These are phyloP conservation scores for Fusarium pininemorale DNA, from an alignment of 2,329 filamentous ascomycete species.

Conservation along the genomic window DNA sequence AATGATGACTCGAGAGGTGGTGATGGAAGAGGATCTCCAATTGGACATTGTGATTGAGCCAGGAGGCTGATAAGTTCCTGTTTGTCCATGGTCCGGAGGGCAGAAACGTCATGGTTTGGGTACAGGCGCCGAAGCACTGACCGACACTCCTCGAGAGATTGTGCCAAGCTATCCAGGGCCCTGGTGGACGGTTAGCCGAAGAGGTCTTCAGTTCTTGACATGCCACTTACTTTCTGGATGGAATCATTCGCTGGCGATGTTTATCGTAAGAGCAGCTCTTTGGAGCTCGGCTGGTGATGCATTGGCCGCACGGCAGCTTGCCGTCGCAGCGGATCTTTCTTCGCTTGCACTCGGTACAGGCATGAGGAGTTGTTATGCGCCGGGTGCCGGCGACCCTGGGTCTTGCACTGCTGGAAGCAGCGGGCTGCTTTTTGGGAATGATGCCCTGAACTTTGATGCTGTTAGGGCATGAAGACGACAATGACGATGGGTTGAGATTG, in stretches of 20 bases:
- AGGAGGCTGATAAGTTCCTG: conserved; percentile 68
- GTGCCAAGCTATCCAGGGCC: conserved; percentile 70
- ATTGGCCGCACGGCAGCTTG: conserved; percentile 82
- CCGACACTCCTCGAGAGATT: conserved; percentile 71
- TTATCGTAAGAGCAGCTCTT: conserved; percentile 85
- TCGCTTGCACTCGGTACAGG: conserved; percentile 80
- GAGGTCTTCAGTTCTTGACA: conserved; percentile 19
- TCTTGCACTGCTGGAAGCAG: conserved; percentile 47
- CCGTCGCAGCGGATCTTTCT: conserved; percentile 88
- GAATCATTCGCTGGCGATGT: conserved; percentile 78
- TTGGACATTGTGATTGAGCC: conserved; percentile 56
- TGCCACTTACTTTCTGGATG: conserved; percentile 74
- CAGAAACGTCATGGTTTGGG: conserved; percentile 64
- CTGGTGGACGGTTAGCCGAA: conserved; percentile 43
- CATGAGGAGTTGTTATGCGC: conserved; percentile 67
- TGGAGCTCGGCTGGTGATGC: conserved; percentile 81
- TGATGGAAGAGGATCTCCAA: conserved; percentile 58
- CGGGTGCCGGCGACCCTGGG: conserved; percentile 53
- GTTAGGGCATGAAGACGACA: conserved; percentile 7
- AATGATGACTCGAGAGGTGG: conserved; percentile 63
- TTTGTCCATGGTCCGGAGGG: conserved; percentile 63
- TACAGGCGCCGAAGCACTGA: conserved; percentile 58
- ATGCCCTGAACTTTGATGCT: conserved; percentile 59
- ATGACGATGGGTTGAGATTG: background rate
- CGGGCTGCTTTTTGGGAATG: conserved; percentile 60